Percentiles rank a stretch among this genome's conserved stretches.
phyloP scores from a whole-genome alignment of 2,329 filamentous ascomycete species.

The Cytospora paraplurivora region DNA sequence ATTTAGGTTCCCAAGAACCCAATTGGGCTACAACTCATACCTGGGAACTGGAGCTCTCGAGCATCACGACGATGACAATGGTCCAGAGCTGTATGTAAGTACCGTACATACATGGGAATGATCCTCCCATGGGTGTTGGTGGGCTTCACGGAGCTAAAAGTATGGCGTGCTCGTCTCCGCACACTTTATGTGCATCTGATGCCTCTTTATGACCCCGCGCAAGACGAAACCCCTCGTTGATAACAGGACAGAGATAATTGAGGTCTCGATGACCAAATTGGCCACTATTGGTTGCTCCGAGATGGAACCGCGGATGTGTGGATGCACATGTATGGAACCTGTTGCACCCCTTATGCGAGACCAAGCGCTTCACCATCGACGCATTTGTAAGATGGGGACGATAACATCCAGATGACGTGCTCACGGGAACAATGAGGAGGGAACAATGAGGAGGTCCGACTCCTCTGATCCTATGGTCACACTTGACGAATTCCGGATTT shows the following conservation, averaged over 20 bases:
- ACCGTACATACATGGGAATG: neutral
- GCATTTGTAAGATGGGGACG: constrained; percentile 11
- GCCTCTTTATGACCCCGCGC: constrained; percentile 1
- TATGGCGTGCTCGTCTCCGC: constrained; percentile 22
- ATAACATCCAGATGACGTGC: constrained; percentile 19
- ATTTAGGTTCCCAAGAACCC: neutral
- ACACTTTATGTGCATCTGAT: constrained; percentile 2
- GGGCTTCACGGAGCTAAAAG: constrained; percentile 25
- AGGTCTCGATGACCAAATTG: neutral
- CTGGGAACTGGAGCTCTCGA: neutral
- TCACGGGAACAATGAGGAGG: neutral
- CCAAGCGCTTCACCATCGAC: neutral
- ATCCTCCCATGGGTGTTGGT: constrained; percentile 1
- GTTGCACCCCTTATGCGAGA: neutral
- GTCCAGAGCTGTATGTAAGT: neutral
- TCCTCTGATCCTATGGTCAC: constrained; percentile 1
- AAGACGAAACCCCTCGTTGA: neutral
- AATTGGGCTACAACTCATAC: neutral
- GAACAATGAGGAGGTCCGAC: neutral
- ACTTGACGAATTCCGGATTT: neutral
- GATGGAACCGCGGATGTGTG: neutral
- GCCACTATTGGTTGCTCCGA: constrained; percentile 3
- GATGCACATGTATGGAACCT: neutral
- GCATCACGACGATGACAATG: neutral
- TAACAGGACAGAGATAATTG: constrained; percentile 4